phyloP scores from a whole-genome alignment of 768 basidiomycete species.

The Mycena chlorophos region DNA sequence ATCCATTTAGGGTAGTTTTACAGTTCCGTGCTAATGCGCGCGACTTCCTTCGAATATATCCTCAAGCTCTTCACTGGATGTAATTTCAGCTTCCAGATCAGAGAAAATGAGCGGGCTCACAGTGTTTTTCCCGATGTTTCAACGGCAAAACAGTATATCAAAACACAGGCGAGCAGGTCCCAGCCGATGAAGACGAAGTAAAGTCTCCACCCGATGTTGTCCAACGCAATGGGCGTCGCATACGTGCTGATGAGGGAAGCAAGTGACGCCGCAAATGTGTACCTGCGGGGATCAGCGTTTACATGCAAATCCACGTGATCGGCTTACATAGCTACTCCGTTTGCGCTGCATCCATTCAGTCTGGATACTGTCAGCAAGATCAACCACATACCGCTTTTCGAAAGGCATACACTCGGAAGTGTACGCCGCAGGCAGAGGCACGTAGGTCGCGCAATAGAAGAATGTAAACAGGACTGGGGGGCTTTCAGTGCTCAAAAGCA shows the following conservation, averaged over 20 bases:
- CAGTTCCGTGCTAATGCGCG: not conserved
- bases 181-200: conserved; percentile 27
- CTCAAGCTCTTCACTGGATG: conserved; percentile 26
- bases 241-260: conserved; percentile 54
- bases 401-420: conserved; percentile 57
- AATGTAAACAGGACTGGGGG: conserved; percentile 52
- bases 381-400: conserved; percentile 48
- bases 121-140: conserved; percentile 27
- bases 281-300: conserved; percentile 25
- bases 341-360: conserved; percentile 38
- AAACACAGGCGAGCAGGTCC: conserved; percentile 23
- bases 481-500: conserved; percentile 7
- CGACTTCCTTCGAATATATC: conserved; percentile 26
- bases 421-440: conserved; percentile 59
- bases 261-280: conserved; percentile 44
- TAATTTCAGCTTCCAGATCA: not conserved
- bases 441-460: conserved; percentile 55
- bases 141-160: conserved; percentile 26
- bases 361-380: no score
- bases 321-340: conserved; percentile 58
- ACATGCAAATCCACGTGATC: conserved; percentile 21
- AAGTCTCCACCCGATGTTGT: conserved; percentile 37
- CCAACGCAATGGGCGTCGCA: conserved; percentile 46
- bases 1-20: not conserved
- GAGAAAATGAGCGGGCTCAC: conserved; percentile 20